These are phyloP conservation scores for Berkeleyomyces basicola DNA, from an alignment of 2,329 filamentous ascomycete species.

Conservation along the genomic window DNA sequence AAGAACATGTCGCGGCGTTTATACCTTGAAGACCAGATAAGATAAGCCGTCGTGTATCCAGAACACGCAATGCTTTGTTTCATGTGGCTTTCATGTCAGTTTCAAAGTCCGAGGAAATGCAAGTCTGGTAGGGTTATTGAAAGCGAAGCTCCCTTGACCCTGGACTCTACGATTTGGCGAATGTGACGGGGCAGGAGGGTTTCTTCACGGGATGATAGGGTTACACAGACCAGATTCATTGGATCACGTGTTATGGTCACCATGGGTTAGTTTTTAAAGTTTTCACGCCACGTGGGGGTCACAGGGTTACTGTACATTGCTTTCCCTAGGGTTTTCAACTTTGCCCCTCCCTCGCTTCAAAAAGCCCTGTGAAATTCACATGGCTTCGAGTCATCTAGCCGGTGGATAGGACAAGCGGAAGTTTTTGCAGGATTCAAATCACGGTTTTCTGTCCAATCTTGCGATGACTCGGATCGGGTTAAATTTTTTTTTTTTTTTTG, in stretches of 20 bases:
- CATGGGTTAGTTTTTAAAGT: neutral
- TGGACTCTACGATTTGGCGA: too few relatives aligned
- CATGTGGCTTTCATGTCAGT: neutral
- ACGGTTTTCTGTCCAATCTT: neutral
- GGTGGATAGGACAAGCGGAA: neutral
- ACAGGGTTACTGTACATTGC: too few relatives aligned
- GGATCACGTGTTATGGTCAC: neutral
- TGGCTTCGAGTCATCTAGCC: neutral
- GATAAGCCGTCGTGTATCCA: too few relatives aligned
- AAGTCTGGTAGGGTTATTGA: neutral
- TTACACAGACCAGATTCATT: neutral
- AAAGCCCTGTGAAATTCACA: too few relatives aligned
- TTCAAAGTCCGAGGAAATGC: neutral
- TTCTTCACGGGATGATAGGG: neutral
- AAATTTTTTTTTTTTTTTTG: neutral
- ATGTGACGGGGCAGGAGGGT: too few relatives aligned
- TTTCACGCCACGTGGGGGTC: too few relatives aligned
- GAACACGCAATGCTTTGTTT: neutral
- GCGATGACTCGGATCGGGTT: too few relatives aligned
- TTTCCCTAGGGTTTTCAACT: too few relatives aligned
- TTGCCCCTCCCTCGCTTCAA: too few relatives aligned
- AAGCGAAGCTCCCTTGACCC: too few relatives aligned
- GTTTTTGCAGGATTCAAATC: neutral
- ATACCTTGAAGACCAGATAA: too few relatives aligned
- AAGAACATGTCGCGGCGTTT: too few relatives aligned